Evolutionary conservation across 768 basidiomycete genomes (phyloP).

Genomic region (Podaxis carcinomalis): DNA sequence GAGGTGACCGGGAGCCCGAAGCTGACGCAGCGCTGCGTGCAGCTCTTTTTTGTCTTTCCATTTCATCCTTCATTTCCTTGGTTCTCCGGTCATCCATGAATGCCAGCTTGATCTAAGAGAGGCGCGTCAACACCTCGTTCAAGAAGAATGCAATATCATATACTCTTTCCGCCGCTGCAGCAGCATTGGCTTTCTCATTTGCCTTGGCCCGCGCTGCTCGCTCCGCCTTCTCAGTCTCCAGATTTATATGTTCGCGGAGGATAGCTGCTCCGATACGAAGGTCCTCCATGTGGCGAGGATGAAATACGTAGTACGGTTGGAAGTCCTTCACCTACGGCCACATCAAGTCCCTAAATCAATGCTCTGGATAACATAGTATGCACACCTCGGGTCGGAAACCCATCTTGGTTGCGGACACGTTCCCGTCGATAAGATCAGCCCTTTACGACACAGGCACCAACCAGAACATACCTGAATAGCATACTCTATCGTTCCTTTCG

Average conservation of each 20-base stretch:
- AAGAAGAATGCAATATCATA: background rate
- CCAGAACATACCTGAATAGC: constrained; percentile 62
- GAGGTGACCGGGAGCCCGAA: constrained; percentile 3
- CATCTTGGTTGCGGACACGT: constrained; percentile 37
- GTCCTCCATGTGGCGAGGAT: constrained; percentile 45
- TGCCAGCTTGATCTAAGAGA: constrained; percentile 64
- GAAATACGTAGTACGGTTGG: constrained; percentile 70
- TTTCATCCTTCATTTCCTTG: constrained; percentile 49
- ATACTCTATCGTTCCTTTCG: constrained; percentile 76
- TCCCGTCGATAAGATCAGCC: constrained; percentile 11
- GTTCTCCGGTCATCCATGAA: constrained; percentile 75
- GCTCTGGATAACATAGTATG: background rate
- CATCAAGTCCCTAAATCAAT: background rate
- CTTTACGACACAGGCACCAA: constrained; percentile 6
- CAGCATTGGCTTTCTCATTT: constrained; percentile 56
- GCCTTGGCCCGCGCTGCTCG: constrained; percentile 43
- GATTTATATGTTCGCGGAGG: constrained; percentile 55
- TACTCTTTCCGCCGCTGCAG: constrained; percentile 55
- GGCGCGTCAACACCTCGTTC: background rate
- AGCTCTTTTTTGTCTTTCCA: constrained; percentile 49
- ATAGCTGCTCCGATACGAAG: constrained; percentile 63
- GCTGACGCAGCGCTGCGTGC: constrained; percentile 28
- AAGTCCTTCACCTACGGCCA: constrained; percentile 56
- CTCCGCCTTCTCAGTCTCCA: constrained; percentile 47
- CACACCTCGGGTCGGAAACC: constrained; percentile 69